Evolutionary conservation across 2,329 filamentous ascomycete species (phyloP).

Genomic region (Ophiobolus disseminans): DNA sequence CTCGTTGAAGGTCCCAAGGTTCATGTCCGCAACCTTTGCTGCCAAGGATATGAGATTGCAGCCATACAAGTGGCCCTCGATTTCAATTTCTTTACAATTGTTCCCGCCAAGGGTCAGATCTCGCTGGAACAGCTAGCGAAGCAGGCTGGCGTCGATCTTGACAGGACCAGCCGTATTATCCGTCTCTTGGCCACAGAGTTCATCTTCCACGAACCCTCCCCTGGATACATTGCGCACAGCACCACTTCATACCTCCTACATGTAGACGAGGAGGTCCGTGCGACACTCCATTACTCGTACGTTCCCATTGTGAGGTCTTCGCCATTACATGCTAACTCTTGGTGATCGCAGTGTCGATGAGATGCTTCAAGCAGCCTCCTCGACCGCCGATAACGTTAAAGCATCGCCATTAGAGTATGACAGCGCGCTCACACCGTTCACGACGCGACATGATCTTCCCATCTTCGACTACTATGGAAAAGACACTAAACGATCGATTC

Average conservation of each 20-base stretch:
- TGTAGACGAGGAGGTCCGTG: conserved; percentile 6
- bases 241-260: too few relatives aligned
- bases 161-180: conserved; percentile 4
- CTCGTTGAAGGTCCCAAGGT: background rate
- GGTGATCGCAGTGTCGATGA: background rate
- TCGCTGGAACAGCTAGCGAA: conserved; percentile 5
- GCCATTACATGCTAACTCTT: too few relatives aligned
- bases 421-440: background rate
- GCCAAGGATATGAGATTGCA: background rate
- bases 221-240: conserved; percentile 19
- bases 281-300: conserved; percentile 1
- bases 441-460: background rate
- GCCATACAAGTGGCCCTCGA: conserved; percentile 18
- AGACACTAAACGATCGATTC: background rate
- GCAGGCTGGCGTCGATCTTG: conserved; percentile 2
- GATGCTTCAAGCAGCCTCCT: conserved; percentile 3
- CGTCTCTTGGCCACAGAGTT: conserved; percentile 6
- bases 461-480: background rate
- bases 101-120: conserved; percentile 7
- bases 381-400: conserved; percentile 5
- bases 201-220: conserved; percentile 7
- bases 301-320: too few relatives aligned
- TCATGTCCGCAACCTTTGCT: background rate
- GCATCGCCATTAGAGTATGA: background rate
- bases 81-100: conserved; percentile 9